These are phyloP conservation scores for Backusella liffmaniae DNA, from an alignment of 192 early-diverging fungal species.

Conservation along the genomic window DNA sequence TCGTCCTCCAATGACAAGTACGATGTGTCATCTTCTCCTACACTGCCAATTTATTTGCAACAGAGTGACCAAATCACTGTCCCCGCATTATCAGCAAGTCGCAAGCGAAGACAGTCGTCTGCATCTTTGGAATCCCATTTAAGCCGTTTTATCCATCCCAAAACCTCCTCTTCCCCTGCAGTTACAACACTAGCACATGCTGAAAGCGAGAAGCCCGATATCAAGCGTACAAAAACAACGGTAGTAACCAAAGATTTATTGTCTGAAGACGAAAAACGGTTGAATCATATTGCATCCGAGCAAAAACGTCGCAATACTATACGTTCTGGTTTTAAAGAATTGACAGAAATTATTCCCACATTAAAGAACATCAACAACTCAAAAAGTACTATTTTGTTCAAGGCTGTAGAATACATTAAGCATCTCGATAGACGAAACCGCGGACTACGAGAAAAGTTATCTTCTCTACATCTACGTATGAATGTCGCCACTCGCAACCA, in stretches of 20 bases:
- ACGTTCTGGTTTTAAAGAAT: conserved; percentile 84
- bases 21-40: neutral
- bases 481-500: conserved; percentile 11
- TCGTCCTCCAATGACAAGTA: conserved; percentile 2
- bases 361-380: conserved; percentile 67
- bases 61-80: conserved; percentile 11
- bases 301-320: conserved; percentile 74
- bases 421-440: conserved; percentile 58
- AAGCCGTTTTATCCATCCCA: neutral
- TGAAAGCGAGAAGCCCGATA: neutral
- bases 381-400: conserved; percentile 66
- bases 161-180: neutral
- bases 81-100: neutral
- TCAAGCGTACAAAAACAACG: neutral
- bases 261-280: conserved; percentile 69
- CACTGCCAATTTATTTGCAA: conserved; percentile 10
- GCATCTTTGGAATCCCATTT: neutral
- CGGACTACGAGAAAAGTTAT: conserved; percentile 21
- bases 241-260: conserved; percentile 43
- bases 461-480: conserved; percentile 22
- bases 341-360: conserved; percentile 83
- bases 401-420: conserved; percentile 65
- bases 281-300: conserved; percentile 74
- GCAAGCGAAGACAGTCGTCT: neutral
- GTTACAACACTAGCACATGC: neutral